Evolutionary conservation across 1,284 basidiomycete species (phyloP), one percentile per base, ranked within the genome.

Genomic region (Inonotus hispidus): DNA sequence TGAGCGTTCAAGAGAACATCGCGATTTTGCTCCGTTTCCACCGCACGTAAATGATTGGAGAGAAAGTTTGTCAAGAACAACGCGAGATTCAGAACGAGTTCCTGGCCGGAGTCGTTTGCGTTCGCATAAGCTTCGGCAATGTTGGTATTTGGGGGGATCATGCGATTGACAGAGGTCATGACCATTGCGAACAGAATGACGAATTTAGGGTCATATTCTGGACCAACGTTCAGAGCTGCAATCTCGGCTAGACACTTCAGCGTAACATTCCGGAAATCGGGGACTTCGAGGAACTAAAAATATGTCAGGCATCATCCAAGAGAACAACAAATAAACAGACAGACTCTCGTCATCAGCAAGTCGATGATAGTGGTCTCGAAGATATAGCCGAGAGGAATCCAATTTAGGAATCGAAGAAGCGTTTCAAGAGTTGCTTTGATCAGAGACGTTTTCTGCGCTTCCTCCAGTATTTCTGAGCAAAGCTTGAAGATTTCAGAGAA

Each of bases 351-450:
- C 55, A 99, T 83, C 23, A 99, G 81, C 62, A 93, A 83, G 76
- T 99, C 97, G 68, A 99, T 98, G 70, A 99, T 91, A 55, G 91
- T 93, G 1, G 97, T 99, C 78, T 99, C 97, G 68, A 99, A 99
- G 68, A 99, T 98, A 75, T 96, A 99, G 27, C 96, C 97, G 50
- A 99, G 79, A 53, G 97, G 97, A 71, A 99, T 99, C 97, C 97
- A 99, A 75, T 98, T 98, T 69, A 99, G 79, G 83, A 99, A 99
- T 62, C 95, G 83, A 63, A 99, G 81, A 46, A 99, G 82, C 0
- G 97, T 99, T 74, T 99, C 96, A 65, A 99, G 80, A 2, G 97
- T 99, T 8, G 92, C 93, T 75, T 87, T 95, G 79, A 99, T 96
- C 62, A 99, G 77, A 32, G 93, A 95, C 2, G 94, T 87, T 79